phyloP scores from a whole-genome alignment of 1,284 basidiomycete species.

The Cryptococcus maquisensis region DNA sequence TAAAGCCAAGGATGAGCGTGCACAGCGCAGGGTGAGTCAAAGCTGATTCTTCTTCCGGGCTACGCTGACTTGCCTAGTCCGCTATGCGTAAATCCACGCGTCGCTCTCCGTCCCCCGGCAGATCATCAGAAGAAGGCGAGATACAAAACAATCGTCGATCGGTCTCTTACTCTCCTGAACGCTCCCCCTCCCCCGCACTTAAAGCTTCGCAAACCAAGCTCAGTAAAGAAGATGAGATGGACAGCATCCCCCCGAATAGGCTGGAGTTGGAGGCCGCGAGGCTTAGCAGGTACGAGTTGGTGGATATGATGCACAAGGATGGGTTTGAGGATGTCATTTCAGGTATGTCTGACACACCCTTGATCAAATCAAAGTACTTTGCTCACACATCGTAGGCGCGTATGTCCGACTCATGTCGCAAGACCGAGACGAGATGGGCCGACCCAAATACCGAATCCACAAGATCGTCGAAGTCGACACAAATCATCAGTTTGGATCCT shows the following conservation, averaged over 20 bases:
- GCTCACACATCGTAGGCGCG: constrained; percentile 54
- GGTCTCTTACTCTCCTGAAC: constrained; percentile 53
- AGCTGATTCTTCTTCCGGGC: background rate
- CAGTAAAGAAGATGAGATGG: constrained; percentile 56
- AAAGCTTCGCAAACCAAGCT: constrained; percentile 43
- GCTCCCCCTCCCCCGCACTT: constrained; percentile 47
- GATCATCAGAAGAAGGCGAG: constrained; percentile 53
- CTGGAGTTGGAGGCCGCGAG: constrained; percentile 65
- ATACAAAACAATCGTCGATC: constrained; percentile 56
- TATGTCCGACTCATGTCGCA: constrained; percentile 77
- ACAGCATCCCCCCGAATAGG: constrained; percentile 61
- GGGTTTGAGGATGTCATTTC: constrained; percentile 26
- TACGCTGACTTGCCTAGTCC: constrained; percentile 7
- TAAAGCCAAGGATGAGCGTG: constrained; percentile 55
- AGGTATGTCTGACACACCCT: constrained; percentile 11
- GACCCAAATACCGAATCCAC: constrained; percentile 75
- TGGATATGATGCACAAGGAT: constrained; percentile 45
- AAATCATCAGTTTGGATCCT: constrained; percentile 50
- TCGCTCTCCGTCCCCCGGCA: constrained; percentile 28
- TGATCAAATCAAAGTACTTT: background rate
- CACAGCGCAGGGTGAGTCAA: constrained; percentile 25
- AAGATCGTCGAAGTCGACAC: constrained; percentile 55
- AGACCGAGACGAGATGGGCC: constrained; percentile 52
- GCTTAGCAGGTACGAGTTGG: constrained; percentile 73
- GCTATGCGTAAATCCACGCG: constrained; percentile 52